Evolutionary conservation across 2,329 filamentous ascomycete genomes (phyloP).

Genomic region (Fusarium sp.): DNA sequence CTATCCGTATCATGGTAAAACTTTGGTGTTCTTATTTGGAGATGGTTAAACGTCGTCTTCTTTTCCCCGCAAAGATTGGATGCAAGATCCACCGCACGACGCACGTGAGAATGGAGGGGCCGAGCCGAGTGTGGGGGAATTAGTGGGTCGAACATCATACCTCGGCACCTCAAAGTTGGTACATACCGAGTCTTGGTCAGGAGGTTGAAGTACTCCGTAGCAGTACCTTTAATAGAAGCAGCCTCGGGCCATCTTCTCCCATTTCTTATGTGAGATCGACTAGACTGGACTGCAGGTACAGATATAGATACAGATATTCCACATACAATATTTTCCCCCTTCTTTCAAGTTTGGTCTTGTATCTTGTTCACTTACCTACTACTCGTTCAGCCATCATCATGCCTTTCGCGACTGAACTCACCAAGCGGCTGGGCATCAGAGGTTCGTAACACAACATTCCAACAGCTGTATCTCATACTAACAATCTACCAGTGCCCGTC

Average conservation of each 20-base stretch:
- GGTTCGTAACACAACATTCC: slow-evolving; percentile 48
- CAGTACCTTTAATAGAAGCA: neutral
- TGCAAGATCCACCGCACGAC: slow-evolving; percentile 26
- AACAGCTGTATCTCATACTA: neutral
- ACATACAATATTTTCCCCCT: neutral
- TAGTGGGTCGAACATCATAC: slow-evolving; percentile 24
- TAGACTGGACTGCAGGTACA: neutral
- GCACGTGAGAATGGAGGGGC: slow-evolving; percentile 42
- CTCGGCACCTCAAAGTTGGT: slow-evolving; percentile 37
- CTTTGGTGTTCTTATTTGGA: neutral
- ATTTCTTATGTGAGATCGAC: slow-evolving; percentile 10
- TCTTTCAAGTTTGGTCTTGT: neutral
- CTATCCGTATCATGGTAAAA: neutral
- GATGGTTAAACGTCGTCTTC: neutral
- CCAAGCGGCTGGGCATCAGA: slow-evolving; percentile 68
- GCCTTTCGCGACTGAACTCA: slow-evolving; percentile 70
- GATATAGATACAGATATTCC: slow-evolving; percentile 3
- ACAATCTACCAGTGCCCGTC: slow-evolving; percentile 71
- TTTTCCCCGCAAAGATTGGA: slow-evolving; percentile 18
- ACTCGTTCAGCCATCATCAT: slow-evolving; percentile 53
- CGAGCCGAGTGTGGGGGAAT: slow-evolving; percentile 33
- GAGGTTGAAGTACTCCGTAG: neutral
- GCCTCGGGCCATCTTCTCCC: slow-evolving; percentile 23
- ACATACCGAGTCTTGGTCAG: slow-evolving; percentile 12
- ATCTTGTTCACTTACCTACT: neutral